Base-by-base conservation (phyloP, 805 yeast genomes). In the Myxozyma neglecta region DNA sequence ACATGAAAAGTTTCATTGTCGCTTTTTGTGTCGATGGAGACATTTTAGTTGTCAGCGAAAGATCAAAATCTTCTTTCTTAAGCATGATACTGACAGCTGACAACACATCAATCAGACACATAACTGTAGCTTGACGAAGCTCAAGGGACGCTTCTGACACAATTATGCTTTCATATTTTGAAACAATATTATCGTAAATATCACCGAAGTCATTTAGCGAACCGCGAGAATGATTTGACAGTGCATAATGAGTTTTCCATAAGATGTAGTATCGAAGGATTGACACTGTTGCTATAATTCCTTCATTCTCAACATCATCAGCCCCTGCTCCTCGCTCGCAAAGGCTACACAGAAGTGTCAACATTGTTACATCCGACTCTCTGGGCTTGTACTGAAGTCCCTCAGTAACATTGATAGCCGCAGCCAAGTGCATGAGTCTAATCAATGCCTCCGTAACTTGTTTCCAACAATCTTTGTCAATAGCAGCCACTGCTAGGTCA, bases 221-320 rank as follows among this genome's bases (percentile, higher is more conserved):
- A 42, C 24, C 45, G 20, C 35, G 44, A 8, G 58, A 54, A n/a
- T 48, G 46, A 50, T 43, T 18, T 14, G 46, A 43, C 43, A 63
- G 49, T 6, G 60, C 57, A 7, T 53, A 24, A 35, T 61, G 59
- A 16, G 56, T 52, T 35, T 46, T 51, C 67, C 67, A 64, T 47
- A 64, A 20, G 1, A 57, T 40, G 48, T 14, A 60, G 52, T 53
- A 62, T 14, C 64, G 54, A 20, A 60, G 40, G 5, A 47, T 32
- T 37, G 57, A 32, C 2, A 60, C 53, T 8, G 53, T 40, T 10
- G 34, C 35, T 35, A 60, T 37, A 13, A 46, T 24, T 5, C 24
- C 59, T 10, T 37, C 39, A 8, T 52, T 56, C 7, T 49, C 48
- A 29, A 47, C 43, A 29, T 37, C 49, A 6, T 24, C 44, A 6